These are phyloP conservation scores for Arthroderma sp. DNA, from an alignment of 2,329 filamentous ascomycete genomes.

Conservation along the genomic window DNA sequence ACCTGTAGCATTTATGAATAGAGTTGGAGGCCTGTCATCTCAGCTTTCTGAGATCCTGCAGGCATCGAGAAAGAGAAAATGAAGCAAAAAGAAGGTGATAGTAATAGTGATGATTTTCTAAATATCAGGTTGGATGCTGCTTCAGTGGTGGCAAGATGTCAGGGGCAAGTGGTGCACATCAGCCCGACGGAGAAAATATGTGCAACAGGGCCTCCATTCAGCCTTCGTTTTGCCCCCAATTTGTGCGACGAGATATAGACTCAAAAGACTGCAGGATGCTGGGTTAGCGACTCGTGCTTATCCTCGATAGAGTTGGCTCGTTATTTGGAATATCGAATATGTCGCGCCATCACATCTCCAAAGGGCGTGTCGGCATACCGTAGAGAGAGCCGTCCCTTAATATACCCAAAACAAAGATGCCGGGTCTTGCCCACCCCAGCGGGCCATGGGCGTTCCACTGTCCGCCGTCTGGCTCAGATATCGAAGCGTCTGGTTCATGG, in stretches of 20 bases:
- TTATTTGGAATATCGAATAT: not conserved
- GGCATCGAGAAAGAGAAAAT: not conserved
- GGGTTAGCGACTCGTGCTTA: not conserved
- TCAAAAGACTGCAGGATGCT: too few species aligned
- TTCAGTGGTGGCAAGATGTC: not conserved
- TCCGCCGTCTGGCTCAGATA: not conserved
- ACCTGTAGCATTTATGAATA: not conserved
- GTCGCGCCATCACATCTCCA: not conserved
- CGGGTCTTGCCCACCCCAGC: not conserved
- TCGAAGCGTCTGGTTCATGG: not conserved
- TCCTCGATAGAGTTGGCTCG: not conserved
- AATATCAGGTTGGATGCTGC: not conserved
- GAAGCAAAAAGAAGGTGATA: not conserved
- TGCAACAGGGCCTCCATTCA: slow-evolving; percentile 3
- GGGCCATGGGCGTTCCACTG: not conserved
- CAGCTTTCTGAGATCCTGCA: not conserved
- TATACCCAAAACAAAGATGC: not conserved
- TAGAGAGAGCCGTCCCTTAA: too few species aligned
- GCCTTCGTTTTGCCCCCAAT: not conserved
- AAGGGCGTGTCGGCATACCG: too few species aligned
- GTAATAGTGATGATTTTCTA: not conserved
- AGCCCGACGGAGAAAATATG: slow-evolving; percentile 4
- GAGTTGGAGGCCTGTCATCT: not conserved
- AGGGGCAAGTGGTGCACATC: not conserved
- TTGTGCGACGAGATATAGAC: not conserved